Evolutionary conservation across 176 grass and related monocot species (phyloP), one percentile per base, ranked within the genome.

Genomic region (Lolium multiflorum): DNA sequence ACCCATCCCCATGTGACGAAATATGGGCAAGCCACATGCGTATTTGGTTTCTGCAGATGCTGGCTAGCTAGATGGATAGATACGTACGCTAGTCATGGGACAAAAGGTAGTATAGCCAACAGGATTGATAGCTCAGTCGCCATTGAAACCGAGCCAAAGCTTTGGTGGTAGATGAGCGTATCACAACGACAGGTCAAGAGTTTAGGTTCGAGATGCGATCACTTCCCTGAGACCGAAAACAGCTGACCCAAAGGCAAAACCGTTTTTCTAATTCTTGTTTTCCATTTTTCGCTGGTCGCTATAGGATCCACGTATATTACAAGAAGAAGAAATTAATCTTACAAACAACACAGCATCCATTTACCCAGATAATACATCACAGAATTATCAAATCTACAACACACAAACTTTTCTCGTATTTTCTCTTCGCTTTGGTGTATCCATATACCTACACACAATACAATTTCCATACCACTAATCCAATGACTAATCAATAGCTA

Each of bases 131-230:
- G 69, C 88, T 81, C 76, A 68, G 77, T 41, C 59, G 1, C 60
- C 50, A 81, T 20, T 72, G 25, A 74, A 86, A 77, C 50, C 71
- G n/a, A 70, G 21, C 61, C 50, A 4, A 58, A 39, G 58, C 44
- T 52, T 86, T 71, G 77, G 86, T 63, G 83, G 54, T 41, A 4
- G 62, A 82, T 86, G 71, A 86, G 62, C 52, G 16, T n/a, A 0
- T 50, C 43, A 9, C 78, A 71, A 72, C 61, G 1, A 39, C 11
- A 82, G 54, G 84, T 90, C 88, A 90, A 86, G 73, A 44, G 88
- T 76, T 87, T 87, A 80, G 81, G 84, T 87, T 84, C n/a, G 56
- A 14, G 48, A 4, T 58, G 75, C 79, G 12, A 68, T 75, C 76
- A 69, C 38, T 67, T 0, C 7, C 1, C 24, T 10, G 1, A 20